Evolutionary conservation across 352 stramenopile species (phyloP).

Genomic region (Pythium utonaiense): DNA sequence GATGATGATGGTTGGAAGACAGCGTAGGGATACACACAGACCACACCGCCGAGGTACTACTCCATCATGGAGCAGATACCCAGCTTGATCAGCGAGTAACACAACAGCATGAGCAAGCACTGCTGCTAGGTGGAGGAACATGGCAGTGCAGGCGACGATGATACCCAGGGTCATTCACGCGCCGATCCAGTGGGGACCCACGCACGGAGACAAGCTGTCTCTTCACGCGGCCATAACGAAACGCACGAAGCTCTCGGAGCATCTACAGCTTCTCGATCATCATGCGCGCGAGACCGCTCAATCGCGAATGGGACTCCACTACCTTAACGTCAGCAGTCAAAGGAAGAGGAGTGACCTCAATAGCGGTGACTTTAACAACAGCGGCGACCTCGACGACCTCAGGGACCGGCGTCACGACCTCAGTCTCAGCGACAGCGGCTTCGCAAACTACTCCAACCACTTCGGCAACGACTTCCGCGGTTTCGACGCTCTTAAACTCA

Average conservation of each 20-base stretch:
- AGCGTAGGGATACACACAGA: slow-evolving; percentile 76
- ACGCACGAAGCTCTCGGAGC: slow-evolving; percentile 37
- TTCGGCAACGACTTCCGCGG: not conserved
- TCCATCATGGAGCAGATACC: slow-evolving; percentile 48
- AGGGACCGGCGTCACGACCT: not conserved
- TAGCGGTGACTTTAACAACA: not conserved
- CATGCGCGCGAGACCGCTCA: too few species aligned
- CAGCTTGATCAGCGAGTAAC: slow-evolving; percentile 58
- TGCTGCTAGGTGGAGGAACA: slow-evolving; percentile 73
- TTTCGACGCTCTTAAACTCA: not conserved
- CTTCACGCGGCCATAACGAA: slow-evolving; percentile 24
- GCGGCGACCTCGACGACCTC: not conserved
- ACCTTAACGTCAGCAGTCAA: too few species aligned
- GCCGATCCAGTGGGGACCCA: slow-evolving; percentile 81
- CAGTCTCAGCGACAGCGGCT: not conserved
- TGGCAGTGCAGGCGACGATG: slow-evolving; percentile 47
- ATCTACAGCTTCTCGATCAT: too few species aligned
- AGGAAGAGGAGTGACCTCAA: too few species aligned
- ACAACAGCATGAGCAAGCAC: slow-evolving; percentile 39
- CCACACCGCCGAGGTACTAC: slow-evolving; percentile 70
- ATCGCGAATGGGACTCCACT: too few species aligned
- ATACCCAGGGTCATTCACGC: slow-evolving; percentile 64
- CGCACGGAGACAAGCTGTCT: slow-evolving; percentile 41
- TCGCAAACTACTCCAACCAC: not conserved
- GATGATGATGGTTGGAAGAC: slow-evolving; percentile 36